These are phyloP conservation scores for Ministeria vibrans DNA, from an alignment of 78 protist species.

Conservation along the genomic window DNA sequence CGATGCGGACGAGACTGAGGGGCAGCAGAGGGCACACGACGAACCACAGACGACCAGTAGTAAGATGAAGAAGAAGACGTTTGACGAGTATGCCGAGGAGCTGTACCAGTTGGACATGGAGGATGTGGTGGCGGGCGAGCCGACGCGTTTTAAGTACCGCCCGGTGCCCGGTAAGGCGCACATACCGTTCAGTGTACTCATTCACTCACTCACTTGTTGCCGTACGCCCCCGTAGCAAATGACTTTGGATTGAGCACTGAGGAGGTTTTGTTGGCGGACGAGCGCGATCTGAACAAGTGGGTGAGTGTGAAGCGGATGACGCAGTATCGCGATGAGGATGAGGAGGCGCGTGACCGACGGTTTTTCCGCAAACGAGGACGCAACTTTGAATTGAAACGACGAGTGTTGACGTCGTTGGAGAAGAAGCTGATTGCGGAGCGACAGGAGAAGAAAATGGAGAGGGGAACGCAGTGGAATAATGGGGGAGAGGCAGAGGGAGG, in stretches of 20 bases:
- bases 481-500: too few species aligned
- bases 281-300: constrained; percentile 34
- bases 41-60: background rate
- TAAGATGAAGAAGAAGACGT: background rate
- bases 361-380: too few species aligned
- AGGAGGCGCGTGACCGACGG: too few species aligned
- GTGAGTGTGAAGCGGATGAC: constrained; percentile 32
- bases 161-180: constrained; percentile 17
- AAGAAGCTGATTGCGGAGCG: too few species aligned
- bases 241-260: constrained; percentile 26
- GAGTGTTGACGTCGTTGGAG: too few species aligned
- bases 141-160: constrained; percentile 54
- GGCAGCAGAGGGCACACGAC: background rate
- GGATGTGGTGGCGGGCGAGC: constrained; percentile 33
- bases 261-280: constrained; percentile 35
- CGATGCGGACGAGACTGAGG: background rate
- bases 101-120: too few species aligned
- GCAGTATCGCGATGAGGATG: constrained; percentile 6
- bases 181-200: too few species aligned
- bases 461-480: too few species aligned
- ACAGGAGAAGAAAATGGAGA: too few species aligned
- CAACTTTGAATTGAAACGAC: too few species aligned
- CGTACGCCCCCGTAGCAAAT: too few species aligned
- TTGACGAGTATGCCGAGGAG: too few species aligned
- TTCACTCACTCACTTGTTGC: background rate